These are phyloP conservation scores for Kwoniella dendrophila DNA, from an alignment of 768 basidiomycete species.

Conservation along the genomic window DNA sequence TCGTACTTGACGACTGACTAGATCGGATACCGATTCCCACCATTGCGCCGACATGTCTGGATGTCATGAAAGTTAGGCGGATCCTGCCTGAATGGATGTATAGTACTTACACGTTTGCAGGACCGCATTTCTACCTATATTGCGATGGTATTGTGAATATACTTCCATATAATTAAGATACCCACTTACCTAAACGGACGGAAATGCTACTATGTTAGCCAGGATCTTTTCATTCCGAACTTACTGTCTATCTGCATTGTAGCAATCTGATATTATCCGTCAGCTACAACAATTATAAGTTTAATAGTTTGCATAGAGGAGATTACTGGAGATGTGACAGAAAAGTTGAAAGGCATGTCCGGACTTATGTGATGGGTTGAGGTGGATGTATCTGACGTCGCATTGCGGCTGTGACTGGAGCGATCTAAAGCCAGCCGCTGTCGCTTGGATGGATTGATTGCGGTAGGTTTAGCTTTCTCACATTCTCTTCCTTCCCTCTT, in stretches of 20 bases:
- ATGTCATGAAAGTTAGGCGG: neutral
- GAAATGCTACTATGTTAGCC: neutral
- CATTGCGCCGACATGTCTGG: neutral
- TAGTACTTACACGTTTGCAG: neutral
- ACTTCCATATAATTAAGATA: neutral
- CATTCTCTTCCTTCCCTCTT: conserved; percentile 1
- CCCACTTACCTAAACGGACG: neutral
- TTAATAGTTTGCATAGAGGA: too few relatives aligned
- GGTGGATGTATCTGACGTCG: neutral
- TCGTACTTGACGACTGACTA: neutral
- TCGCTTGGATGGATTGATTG: neutral
- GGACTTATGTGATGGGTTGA: too few relatives aligned
- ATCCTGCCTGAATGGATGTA: neutral
- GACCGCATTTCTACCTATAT: neutral
- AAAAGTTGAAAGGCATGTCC: too few relatives aligned
- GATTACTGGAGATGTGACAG: too few relatives aligned
- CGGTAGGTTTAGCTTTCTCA: neutral
- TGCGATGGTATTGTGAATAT: neutral
- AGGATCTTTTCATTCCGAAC: neutral
- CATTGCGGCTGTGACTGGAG: neutral
- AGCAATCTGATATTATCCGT: neutral
- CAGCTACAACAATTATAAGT: too few relatives aligned
- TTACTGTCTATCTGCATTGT: conserved; percentile 1
- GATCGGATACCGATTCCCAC: neutral
- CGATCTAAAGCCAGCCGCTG: neutral